Conservation (phyloP, 441 rosid genomes). For the Kokia cookei region DNA sequence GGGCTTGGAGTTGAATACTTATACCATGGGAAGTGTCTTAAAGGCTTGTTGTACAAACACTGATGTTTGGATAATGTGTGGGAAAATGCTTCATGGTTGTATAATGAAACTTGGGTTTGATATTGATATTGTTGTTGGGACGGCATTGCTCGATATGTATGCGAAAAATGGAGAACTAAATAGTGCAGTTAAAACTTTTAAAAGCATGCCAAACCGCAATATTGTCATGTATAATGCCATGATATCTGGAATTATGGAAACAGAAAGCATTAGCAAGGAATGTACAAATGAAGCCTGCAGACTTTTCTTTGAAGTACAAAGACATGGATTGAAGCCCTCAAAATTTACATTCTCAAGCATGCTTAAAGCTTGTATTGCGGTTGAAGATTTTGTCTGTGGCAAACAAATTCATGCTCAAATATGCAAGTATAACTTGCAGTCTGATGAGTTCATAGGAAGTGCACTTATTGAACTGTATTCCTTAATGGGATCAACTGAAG, state of each 20-base stretch:
- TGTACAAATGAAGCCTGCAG: constrained; percentile 28
- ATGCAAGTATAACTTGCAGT: constrained; percentile 39
- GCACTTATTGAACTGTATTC: constrained; percentile 48
- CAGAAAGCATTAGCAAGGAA: constrained; percentile 18
- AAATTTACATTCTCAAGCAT: constrained; percentile 44
- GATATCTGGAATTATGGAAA: constrained; percentile 39
- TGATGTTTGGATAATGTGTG: constrained; percentile 16
- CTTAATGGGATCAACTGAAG: constrained; percentile 31
- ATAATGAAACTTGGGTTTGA: constrained; percentile 31
- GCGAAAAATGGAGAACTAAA: constrained; percentile 32
- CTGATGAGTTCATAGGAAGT: constrained; percentile 49
- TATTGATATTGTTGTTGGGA: constrained; percentile 35
- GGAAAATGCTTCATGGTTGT: constrained; percentile 40
- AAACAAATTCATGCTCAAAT: constrained; percentile 44
- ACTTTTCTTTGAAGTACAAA: constrained; percentile 34
- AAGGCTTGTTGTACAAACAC: constrained; percentile 32
- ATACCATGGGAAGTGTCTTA: constrained; percentile 42
- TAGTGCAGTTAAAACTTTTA: constrained; percentile 28
- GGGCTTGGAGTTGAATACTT: constrained; percentile 30
- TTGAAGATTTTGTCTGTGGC: constrained; percentile 33
- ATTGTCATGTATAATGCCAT: constrained; percentile 50
- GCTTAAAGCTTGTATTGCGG: constrained; percentile 35
- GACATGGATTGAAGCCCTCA: constrained; percentile 40
- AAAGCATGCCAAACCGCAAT: constrained; percentile 31
- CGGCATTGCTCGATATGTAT: constrained; percentile 55